phyloP scores from a whole-genome alignment of 441 rosid genomes.

The Pelargonium citronellum region DNA sequence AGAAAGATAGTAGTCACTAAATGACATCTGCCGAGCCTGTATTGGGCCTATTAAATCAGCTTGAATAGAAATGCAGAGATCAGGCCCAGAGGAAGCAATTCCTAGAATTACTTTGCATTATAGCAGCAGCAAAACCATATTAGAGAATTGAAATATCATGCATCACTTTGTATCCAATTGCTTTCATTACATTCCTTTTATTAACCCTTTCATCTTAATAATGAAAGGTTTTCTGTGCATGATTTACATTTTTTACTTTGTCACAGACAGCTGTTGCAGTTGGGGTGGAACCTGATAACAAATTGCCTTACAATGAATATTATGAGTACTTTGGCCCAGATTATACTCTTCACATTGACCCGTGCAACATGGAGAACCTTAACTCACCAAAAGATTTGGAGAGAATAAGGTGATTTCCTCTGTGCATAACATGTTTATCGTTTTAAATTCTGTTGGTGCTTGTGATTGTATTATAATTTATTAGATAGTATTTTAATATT shows the following conservation, averaged over 20 bases:
- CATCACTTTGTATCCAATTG: neutral
- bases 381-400: constrained; percentile 76
- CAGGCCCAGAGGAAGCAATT: too few species aligned
- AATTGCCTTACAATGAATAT: constrained; percentile 84
- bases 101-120: too few species aligned
- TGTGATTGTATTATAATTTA: neutral
- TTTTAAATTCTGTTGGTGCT: neutral
- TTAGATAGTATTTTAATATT: neutral
- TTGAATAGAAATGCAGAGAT: neutral
- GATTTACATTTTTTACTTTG: constrained; percentile 23
- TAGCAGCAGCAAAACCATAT: too few species aligned
- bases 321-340: constrained; percentile 93
- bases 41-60: neutral
- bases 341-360: constrained; percentile 81
- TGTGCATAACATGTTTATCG: neutral
- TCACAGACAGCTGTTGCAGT: constrained; percentile 93
- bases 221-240: constrained; percentile 18
- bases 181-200: neutral
- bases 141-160: neutral
- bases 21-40: neutral
- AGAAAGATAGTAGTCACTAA: neutral
- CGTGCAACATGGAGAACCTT: constrained; percentile 68
- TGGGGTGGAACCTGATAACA: constrained; percentile 88
- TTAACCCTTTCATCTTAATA: neutral
- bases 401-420: constrained; percentile 50